phyloP scores from a whole-genome alignment of 73 alveolate species.

The Symbiodinium pilosum region DNA sequence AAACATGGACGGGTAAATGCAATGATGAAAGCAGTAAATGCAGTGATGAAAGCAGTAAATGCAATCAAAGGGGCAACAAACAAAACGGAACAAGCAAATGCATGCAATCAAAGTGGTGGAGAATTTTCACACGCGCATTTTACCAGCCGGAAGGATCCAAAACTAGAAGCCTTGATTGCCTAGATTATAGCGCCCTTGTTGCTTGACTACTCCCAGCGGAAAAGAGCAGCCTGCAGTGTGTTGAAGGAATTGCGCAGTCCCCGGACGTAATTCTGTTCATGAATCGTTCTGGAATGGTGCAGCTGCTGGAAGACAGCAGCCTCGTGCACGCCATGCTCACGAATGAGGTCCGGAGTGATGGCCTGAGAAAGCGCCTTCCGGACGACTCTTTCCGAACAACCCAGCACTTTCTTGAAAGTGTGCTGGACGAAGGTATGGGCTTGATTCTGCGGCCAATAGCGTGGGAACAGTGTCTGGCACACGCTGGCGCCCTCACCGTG shows the following conservation, averaged over 20 bases:
- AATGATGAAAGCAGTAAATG: too few relatives aligned
- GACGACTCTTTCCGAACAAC: background rate
- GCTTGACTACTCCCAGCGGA: background rate
- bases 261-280: background rate
- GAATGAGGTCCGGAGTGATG: background rate
- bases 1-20: background rate
- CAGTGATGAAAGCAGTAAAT: background rate
- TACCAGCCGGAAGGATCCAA: background rate
- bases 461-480: background rate
- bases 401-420: background rate
- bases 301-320: background rate
- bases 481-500: background rate
- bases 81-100: background rate
- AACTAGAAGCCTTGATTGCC: too few relatives aligned
- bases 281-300: background rate
- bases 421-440: slow-evolving; percentile 5
- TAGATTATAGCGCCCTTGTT: background rate
- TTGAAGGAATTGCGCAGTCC: background rate
- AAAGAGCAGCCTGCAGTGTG: background rate
- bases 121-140: background rate
- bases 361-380: background rate
- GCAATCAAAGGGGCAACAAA: background rate
- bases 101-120: background rate
- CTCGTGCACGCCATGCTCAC: background rate
- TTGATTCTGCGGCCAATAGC: background rate